Percentiles rank a stretch among this genome's conserved stretches.
Conservation (phyloP, 78 protist species). For the Dictyostelium firmibasis region DNA sequence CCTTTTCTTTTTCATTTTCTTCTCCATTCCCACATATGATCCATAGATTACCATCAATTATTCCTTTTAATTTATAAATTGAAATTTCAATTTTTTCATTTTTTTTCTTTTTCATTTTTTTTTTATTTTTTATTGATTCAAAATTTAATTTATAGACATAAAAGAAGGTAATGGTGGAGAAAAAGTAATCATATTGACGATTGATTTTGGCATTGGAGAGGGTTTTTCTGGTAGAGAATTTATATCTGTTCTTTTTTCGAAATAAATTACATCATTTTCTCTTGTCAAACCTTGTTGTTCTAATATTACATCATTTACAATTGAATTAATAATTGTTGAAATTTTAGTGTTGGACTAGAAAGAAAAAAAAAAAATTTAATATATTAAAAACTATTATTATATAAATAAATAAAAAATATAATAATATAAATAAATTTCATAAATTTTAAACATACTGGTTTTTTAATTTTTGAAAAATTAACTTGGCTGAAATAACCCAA, state of each 20-base stretch:
- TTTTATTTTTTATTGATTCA: not conserved
- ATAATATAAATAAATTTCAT: no score
- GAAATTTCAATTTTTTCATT: not conserved
- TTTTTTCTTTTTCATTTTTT: not conserved
- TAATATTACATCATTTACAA: slow-evolving; percentile 16
- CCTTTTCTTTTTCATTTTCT: not conserved
- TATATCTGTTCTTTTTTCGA: slow-evolving; percentile 27
- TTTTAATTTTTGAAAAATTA: slow-evolving; percentile 32
- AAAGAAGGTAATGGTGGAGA: slow-evolving; percentile 47
- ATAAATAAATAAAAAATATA: no score
- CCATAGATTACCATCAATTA: no score
- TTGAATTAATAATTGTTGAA: not conserved
- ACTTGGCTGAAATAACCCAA: slow-evolving; percentile 4
- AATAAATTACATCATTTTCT: slow-evolving; percentile 62
- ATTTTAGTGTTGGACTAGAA: slow-evolving; percentile 7
- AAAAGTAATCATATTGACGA: not conserved
- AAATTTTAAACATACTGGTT: slow-evolving; percentile 25
- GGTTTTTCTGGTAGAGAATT: slow-evolving; percentile 16
- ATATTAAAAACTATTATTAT: not conserved
- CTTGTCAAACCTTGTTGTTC: slow-evolving; percentile 6
- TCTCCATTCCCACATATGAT: no score
- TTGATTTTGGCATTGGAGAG: slow-evolving; percentile 45
- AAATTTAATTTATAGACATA: not conserved
- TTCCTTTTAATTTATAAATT: no score
- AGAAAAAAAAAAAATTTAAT: not conserved